Evolutionary conservation across 345 rosid genomes (phyloP), one percentile per base, ranked within the genome.

Genomic region (Gossypium longicalyx): DNA sequence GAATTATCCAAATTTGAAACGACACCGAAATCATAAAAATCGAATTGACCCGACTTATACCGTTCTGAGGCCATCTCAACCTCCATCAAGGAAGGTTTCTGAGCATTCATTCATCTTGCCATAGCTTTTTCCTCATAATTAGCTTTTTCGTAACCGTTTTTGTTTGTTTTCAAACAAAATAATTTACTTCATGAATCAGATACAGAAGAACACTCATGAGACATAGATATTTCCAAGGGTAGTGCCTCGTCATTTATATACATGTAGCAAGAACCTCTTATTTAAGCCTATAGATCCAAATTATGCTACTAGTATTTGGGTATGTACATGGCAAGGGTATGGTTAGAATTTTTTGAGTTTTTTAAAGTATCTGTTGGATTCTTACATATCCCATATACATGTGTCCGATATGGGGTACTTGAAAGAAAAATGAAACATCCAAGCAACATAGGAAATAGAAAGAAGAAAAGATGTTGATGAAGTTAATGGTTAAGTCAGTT

Each of bases 231-330:
- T 34, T 73, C 68, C 49, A 10, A 57, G 63, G 57, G 2, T 60
- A 65, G 47, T 71, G 79, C 41, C 69, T 22, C 45, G 29, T 71
- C 81, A 79, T 61, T 72, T 34, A 34, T 34, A 34, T 34, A 34
- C 43, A 25, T 38, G n/a, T 2, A n/a, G 7, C 64, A 43, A 20
- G 54, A 56, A 41, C 64, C 16, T 1, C 62, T 34, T 11, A 57
- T 53, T 45, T 7, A 54, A 71, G 47, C 49, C 51, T 58, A 44
- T n/a, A 45, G 70, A 66, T 66, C 53, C 34, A 44, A 66, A 13
- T 34, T 34, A 34, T 34, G 41, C 7, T 34, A 34, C 41, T 5
- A 4, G 41, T 34, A 34, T 34, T 5, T 34, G 41, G 41, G 41
- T 34, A 34, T 34, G 41, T 5, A 34, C 5, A 34, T 34, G 7